Conservation (phyloP, 2,329 filamentous ascomycete genomes). For the Sporothrix mexicana region DNA sequence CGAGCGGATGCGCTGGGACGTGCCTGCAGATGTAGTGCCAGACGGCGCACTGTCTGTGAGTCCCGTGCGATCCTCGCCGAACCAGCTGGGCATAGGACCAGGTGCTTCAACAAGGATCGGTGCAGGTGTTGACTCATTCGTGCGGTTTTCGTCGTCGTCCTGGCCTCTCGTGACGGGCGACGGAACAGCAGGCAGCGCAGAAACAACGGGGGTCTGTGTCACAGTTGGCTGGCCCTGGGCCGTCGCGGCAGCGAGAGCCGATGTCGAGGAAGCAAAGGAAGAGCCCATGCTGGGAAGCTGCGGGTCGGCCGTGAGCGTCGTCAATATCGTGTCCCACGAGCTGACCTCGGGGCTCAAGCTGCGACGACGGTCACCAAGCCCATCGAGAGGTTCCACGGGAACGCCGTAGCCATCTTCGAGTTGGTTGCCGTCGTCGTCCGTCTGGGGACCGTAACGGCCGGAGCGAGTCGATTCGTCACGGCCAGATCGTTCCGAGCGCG, state of each 20-base stretch:
- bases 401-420: slow-evolving; percentile 17
- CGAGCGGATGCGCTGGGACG: slow-evolving; percentile 34
- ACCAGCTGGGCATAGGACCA: background rate
- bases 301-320: slow-evolving; percentile 80
- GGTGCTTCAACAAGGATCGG: background rate
- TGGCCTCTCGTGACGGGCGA: slow-evolving; percentile 15
- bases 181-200: slow-evolving; percentile 28
- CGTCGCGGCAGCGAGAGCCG: slow-evolving; percentile 49
- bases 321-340: slow-evolving; percentile 80
- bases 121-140: background rate
- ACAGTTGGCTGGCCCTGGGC: slow-evolving; percentile 29
- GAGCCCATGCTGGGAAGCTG: slow-evolving; percentile 80
- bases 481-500: background rate
- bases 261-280: slow-evolving; percentile 76
- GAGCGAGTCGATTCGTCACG: background rate
- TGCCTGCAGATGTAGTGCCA: slow-evolving; percentile 32
- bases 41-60: slow-evolving; percentile 18
- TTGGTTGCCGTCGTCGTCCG: slow-evolving; percentile 11
- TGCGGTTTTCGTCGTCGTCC: slow-evolving; percentile 22
- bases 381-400: slow-evolving; percentile 57
- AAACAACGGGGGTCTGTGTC: slow-evolving; percentile 10
- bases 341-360: slow-evolving; percentile 76
- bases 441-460: background rate
- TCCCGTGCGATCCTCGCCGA: background rate
- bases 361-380: slow-evolving; percentile 81